A percentile compares a stretch with the other conserved stretches of the same genome.
Conservation (phyloP, 1,284 basidiomycete genomes). For the Fomes fomentarius region DNA sequence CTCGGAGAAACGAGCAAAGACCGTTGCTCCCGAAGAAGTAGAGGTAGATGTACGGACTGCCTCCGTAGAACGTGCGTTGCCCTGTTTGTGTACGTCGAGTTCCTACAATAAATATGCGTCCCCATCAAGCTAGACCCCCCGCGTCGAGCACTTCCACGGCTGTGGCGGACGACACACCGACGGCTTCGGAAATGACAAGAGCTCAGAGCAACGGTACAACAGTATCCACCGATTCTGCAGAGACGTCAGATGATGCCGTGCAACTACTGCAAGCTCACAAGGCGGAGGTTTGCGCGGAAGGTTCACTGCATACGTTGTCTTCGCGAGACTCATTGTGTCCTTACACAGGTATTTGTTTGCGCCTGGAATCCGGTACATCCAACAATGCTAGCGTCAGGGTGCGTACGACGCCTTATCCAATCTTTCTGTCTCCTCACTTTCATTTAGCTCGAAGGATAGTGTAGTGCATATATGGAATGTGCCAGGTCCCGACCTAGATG, state of each 20-base stretch:
- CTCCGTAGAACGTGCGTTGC: conserved; percentile 34
- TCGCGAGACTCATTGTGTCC: not conserved
- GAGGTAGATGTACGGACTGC: conserved; percentile 30
- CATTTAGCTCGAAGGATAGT: conserved; percentile 72
- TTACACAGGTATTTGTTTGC: conserved; percentile 75
- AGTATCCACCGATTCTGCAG: not conserved
- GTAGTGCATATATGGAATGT: conserved; percentile 78
- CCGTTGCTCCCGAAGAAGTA: conserved; percentile 26
- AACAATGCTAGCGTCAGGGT: conserved; percentile 76
- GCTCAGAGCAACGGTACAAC: not conserved
- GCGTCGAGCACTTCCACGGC: conserved; percentile 1
- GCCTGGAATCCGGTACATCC: conserved; percentile 76
- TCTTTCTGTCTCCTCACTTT: conserved; percentile 1
- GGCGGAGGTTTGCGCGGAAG: conserved; percentile 55
- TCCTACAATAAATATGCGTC: conserved; percentile 3
- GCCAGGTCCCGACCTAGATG: conserved; percentile 40
- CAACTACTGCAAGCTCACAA: conserved; percentile 60
- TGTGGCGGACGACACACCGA: conserved; percentile 1
- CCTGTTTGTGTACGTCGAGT: conserved; percentile 5
- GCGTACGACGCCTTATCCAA: conserved; percentile 26
- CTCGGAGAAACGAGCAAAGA: conserved; percentile 36
- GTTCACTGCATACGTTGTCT: not conserved
- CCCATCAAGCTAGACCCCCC: conserved; percentile 14
- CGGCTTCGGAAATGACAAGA: not conserved
- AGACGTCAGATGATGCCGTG: conserved; percentile 37